These are phyloP conservation scores for Linaria vulgaris DNA, from an alignment of 257 asterid species.

Conservation along the genomic window DNA sequence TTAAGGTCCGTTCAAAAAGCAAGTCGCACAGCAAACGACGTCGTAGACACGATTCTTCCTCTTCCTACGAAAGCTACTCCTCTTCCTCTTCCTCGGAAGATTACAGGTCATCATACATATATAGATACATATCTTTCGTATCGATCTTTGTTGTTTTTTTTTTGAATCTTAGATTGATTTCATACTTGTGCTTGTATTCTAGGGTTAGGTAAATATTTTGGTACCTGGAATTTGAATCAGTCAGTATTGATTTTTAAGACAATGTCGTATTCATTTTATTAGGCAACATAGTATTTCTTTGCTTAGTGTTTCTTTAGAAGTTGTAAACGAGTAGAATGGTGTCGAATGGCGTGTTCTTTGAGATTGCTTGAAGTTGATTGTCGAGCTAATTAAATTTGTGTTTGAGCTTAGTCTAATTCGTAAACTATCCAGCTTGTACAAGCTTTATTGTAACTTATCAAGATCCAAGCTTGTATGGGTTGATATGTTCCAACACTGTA, in stretches of 20 bases:
- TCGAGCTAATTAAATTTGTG: neutral
- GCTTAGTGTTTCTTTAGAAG: neutral
- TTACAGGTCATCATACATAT: conserved; percentile 44
- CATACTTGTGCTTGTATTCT: conserved; percentile 5
- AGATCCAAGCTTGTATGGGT: too few relatives aligned
- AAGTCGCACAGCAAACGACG: conserved; percentile 67
- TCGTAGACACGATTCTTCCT: conserved; percentile 52
- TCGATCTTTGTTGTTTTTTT: neutral
- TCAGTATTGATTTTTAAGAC: too few relatives aligned
- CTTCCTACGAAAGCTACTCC: conserved; percentile 62
- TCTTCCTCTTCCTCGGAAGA: conserved; percentile 61
- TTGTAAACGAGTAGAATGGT: neutral
- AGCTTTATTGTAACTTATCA: too few relatives aligned
- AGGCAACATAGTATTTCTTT: neutral
- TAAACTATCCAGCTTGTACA: too few relatives aligned
- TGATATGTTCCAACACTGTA: too few relatives aligned
- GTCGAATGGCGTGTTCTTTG: neutral
- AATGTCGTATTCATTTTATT: too few relatives aligned
- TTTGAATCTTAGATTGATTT: conserved; percentile 25
- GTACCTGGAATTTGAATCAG: too few relatives aligned
- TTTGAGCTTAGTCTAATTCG: too few relatives aligned
- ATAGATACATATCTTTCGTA: neutral
- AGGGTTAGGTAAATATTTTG: neutral
- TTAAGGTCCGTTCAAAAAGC: conserved; percentile 63
- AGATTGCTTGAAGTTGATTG: neutral